Base-by-base conservation (phyloP, 805 yeast species). In the Candida quercuum region DNA sequence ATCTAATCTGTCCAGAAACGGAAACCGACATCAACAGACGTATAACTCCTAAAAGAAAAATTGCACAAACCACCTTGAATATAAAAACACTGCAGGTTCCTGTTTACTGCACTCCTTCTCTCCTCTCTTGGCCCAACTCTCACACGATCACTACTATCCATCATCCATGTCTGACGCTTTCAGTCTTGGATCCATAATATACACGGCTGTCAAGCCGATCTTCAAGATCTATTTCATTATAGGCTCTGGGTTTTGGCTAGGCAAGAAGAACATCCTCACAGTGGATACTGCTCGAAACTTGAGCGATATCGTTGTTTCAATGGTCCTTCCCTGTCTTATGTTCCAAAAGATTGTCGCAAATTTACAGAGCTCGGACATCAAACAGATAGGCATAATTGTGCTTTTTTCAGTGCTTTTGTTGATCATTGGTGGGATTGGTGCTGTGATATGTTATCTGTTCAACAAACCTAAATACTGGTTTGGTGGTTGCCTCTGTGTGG, bases 191-290 rank as follows among this genome's bases (percentile, higher is more conserved):
- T 17, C 50, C 6, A 43, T 71, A 35, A 67, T 74, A 11, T 74
- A 72, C 51, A 72, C 86, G 18, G 48, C 91, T 1, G 86, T 82
- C 20, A 82, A 81, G 59, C 93, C 93, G 13, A 81, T 84, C 45
- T 69, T 83, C 52, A 78, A 84, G 56, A 80, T 84, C 57, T 84
- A 84, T 54, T 60, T 82, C 56, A 81, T 84, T 51, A 76, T 84
- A 4, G 76, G 71, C 13, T 57, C 79, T n/a, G 94, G 93, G 18
- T 80, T 71, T 49, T 55, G 60, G 18, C 57, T 84, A 13, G 82
- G 91, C 2, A 69, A 67, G 40, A 50, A 59, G 43, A 79, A 82
- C 39, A 67, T 82, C 34, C 56, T 84, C 12, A 66, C 80, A 3
- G 85, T 78, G 3, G 71, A 80, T 18, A 79, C 87, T 1, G 67